phyloP scores from a whole-genome alignment of 345 rosid species.

The sweet orange (Citrus sinensis) region DNA sequence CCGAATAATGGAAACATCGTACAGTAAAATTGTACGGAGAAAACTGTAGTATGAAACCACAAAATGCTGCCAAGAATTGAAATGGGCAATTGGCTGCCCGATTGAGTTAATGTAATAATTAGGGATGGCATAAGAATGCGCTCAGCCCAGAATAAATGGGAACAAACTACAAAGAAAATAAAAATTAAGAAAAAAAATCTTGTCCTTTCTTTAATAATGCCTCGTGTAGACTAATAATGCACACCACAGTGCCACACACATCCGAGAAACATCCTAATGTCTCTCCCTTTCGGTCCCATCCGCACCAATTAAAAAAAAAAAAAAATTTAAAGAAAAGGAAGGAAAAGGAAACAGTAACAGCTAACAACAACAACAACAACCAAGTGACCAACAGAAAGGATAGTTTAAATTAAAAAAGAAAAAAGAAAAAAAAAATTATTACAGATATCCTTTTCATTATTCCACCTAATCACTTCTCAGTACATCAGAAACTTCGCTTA shows the following conservation, averaged over 20 bases:
- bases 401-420: not conserved
- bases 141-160: not conserved
- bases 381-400: not conserved
- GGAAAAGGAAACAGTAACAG: constrained; percentile 1
- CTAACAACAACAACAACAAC: not conserved
- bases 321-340: not conserved
- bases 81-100: not conserved
- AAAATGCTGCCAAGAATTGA: too few species aligned
- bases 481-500: constrained; percentile 5
- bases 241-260: not conserved
- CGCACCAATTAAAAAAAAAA: not conserved
- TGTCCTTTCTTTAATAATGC: not conserved
- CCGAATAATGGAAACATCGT: not conserved
- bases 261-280: not conserved
- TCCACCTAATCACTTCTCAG: constrained; percentile 21
- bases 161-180: not conserved
- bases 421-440: constrained; percentile 4
- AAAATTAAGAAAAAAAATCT: not conserved
- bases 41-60: not conserved
- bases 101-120: not conserved
- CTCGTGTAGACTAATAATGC: not conserved
- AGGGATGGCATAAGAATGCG: not conserved
- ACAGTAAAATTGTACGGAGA: not conserved
- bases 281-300: not conserved
- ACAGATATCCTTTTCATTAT: constrained; percentile 9